Conservation (phyloP, 805 yeast species). For the Lachancea meyersii region DNA sequence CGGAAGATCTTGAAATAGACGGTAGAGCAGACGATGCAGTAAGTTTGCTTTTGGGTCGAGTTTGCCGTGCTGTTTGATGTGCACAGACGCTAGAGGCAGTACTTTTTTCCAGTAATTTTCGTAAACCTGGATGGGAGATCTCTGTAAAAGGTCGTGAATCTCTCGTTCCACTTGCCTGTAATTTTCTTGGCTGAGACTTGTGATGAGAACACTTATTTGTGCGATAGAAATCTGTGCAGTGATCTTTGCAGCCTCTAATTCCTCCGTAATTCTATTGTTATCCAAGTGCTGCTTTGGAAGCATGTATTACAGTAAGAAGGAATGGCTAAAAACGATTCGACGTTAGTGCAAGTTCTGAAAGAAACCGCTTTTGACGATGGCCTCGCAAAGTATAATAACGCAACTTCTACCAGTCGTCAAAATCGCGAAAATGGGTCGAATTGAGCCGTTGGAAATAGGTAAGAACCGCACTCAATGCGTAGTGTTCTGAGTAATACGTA, state of each 20-base stretch:
- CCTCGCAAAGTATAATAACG: too few relatives aligned
- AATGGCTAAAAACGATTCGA: neutral
- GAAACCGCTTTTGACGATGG: too few relatives aligned
- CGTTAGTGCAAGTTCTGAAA: neutral
- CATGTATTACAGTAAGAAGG: constrained; percentile 6
- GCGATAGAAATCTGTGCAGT: constrained; percentile 23
- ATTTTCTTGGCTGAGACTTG: constrained; percentile 19
- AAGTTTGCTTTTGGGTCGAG: constrained; percentile 16
- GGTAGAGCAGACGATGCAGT: constrained; percentile 20
- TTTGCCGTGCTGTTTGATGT: constrained; percentile 15
- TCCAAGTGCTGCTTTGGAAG: constrained; percentile 6
- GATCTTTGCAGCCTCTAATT: constrained; percentile 24
- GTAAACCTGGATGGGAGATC: constrained; percentile 18
- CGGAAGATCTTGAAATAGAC: constrained; percentile 17
- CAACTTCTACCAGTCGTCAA: neutral
- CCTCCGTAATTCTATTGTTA: constrained; percentile 10
- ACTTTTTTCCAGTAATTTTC: constrained; percentile 27
- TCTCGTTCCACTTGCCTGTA: constrained; percentile 15
- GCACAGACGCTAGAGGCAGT: constrained; percentile 19
- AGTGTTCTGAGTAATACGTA: neutral
- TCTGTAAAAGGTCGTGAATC: constrained; percentile 21
- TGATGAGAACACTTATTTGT: constrained; percentile 27
- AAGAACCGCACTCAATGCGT: neutral
- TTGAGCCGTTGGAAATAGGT: neutral
- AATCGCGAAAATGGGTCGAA: neutral